Percentiles rank a stretch among this genome's conserved stretches.
Conservation (phyloP, 768 basidiomycete genomes). For the Leccinum variicolor region DNA sequence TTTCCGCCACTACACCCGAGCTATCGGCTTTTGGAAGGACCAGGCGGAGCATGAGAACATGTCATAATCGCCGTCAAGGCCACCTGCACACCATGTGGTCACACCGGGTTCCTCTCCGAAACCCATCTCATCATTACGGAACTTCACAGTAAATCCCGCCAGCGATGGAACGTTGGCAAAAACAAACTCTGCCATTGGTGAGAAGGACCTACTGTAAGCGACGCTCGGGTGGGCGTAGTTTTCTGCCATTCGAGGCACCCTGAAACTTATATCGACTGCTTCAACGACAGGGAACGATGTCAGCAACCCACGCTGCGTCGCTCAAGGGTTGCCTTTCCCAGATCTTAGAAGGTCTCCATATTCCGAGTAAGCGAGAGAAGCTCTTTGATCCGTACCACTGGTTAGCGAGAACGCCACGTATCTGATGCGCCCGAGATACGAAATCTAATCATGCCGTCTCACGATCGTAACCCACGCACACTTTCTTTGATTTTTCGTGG, state of each 20-base stretch:
- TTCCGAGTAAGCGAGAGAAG: constrained; percentile 13
- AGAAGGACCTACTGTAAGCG: background rate
- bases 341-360: background rate
- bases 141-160: background rate
- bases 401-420: background rate
- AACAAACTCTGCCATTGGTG: background rate
- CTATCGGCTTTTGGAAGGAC: background rate
- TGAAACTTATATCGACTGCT: background rate
- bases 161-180: background rate
- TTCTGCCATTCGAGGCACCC: background rate
- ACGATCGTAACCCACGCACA: background rate
- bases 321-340: background rate
- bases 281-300: background rate
- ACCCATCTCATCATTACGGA: background rate
- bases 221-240: background rate
- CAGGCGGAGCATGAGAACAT: background rate
- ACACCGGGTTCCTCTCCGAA: background rate
- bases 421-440: constrained; percentile 7
- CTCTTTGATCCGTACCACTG: constrained; percentile 8
- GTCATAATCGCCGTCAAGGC: background rate
- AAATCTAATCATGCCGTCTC: background rate
- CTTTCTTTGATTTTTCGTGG: background rate
- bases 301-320: background rate
- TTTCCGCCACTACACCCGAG: background rate
- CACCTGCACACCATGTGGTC: background rate